A percentile compares a stretch with the other conserved stretches of the same genome.
Conservation (phyloP, 352 stramenopile species). For the Globisporangium lucens region DNA sequence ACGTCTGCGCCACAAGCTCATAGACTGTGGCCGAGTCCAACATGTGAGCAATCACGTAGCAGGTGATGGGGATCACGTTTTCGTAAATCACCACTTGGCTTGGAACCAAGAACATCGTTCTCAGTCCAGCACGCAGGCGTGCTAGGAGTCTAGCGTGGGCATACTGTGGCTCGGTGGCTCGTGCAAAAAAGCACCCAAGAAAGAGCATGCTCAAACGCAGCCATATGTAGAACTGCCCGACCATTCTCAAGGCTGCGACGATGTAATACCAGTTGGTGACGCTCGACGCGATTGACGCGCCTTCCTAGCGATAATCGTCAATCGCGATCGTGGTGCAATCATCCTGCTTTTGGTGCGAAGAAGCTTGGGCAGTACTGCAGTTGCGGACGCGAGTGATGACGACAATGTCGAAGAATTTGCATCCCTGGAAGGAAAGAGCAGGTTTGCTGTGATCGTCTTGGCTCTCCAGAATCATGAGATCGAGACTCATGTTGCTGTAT, state of each 20-base stretch:
- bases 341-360: background rate
- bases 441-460: conserved; percentile 1
- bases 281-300: conserved; percentile 2
- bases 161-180: conserved; percentile 1
- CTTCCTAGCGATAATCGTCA: conserved; percentile 18
- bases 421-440: conserved; percentile 7
- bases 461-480: conserved; percentile 5
- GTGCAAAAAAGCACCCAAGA: conserved; percentile 14
- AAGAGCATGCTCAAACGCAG: conserved; percentile 17
- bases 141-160: background rate
- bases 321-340: conserved; percentile 11
- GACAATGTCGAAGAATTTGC: conserved; percentile 1
- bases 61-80: conserved; percentile 19
- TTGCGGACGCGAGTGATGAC: conserved; percentile 11
- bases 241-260: conserved; percentile 2
- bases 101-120: conserved; percentile 18
- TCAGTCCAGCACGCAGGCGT: background rate
- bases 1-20: conserved; percentile 9
- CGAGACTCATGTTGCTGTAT: conserved; percentile 1
- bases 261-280: conserved; percentile 2
- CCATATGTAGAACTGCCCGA: conserved; percentile 19
- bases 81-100: conserved; percentile 24
- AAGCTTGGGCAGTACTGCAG: background rate
- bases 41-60: conserved; percentile 19
- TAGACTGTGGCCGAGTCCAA: conserved; percentile 20